Percentiles rank a stretch among this genome's conserved stretches.
Evolutionary conservation across 192 early-diverging fungal genomes (phyloP).

Genomic region (Gryganskiella cystojenkinii): DNA sequence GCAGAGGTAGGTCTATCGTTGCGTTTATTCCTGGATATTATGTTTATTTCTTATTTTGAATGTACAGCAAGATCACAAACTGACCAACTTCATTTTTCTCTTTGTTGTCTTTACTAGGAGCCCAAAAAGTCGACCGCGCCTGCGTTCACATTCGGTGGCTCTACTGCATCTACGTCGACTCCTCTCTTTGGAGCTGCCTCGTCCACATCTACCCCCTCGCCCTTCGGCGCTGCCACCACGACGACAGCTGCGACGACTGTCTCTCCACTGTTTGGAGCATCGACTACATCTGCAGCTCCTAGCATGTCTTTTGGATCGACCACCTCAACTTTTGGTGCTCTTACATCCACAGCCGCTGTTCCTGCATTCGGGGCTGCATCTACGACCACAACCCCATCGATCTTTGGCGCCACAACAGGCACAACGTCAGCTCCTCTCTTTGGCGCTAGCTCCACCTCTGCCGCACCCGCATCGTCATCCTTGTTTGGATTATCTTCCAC

Average conservation of each 20-base stretch:
- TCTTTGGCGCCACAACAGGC: neutral
- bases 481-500: constrained; percentile 12
- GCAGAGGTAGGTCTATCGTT: neutral
- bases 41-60: neutral
- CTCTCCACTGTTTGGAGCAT: constrained; percentile 9
- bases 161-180: neutral
- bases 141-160: neutral
- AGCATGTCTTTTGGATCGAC: neutral
- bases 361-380: neutral
- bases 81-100: neutral
- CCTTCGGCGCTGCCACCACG: constrained; percentile 1
- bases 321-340: neutral
- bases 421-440: neutral
- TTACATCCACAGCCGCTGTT: neutral
- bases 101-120: neutral
- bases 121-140: neutral
- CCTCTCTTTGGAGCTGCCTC: constrained; percentile 13
- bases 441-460: neutral
- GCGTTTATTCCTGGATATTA: neutral
- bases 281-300: constrained; percentile 3
- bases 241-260: constrained; percentile 3
- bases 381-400: neutral
- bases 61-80: neutral
- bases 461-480: neutral
- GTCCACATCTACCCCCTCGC: neutral